Percentiles rank a stretch among this genome's conserved stretches.
Evolutionary conservation across 1,284 basidiomycete species (phyloP).

Genomic region (Pseudozyma flocculosa): DNA sequence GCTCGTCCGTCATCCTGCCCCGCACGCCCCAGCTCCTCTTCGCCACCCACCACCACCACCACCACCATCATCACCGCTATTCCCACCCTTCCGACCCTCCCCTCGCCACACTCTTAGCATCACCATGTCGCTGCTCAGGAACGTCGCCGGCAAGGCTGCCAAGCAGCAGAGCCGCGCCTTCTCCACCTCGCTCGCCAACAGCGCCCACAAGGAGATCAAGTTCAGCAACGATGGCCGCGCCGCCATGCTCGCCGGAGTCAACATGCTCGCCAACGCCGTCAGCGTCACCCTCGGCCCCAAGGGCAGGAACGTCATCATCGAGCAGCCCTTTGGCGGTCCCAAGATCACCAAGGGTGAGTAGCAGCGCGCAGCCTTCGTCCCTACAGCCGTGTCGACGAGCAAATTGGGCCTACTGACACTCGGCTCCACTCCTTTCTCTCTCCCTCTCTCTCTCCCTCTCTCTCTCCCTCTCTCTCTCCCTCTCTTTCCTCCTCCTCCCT

Average conservation of each 20-base stretch:
- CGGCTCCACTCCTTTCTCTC: too few species aligned
- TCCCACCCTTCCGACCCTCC: too few species aligned
- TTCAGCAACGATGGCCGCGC: slow-evolving; percentile 95
- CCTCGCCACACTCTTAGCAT: too few species aligned
- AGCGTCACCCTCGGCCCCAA: slow-evolving; percentile 97
- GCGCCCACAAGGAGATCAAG: slow-evolving; percentile 82
- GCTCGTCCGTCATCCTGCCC: too few species aligned
- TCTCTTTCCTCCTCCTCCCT: neutral
- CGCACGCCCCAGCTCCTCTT: too few species aligned
- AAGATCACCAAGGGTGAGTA: slow-evolving; percentile 81
- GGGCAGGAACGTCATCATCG: slow-evolving; percentile 98
- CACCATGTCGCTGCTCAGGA: slow-evolving; percentile 47
- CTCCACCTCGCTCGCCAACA: slow-evolving; percentile 40
- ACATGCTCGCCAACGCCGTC: slow-evolving; percentile 72
- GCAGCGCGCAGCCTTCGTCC: slow-evolving; percentile 61
- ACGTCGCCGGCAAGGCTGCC: slow-evolving; percentile 36
- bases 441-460: too few species aligned
- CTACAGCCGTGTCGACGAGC: neutral
- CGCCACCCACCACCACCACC: too few species aligned
- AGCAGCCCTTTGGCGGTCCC: slow-evolving; percentile 93
- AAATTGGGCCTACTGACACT: too few species aligned
- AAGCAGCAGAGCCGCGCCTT: slow-evolving; percentile 35
- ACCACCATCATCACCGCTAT: slow-evolving; percentile 2
- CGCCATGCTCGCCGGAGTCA: slow-evolving; percentile 90
- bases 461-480: too few species aligned